These are phyloP conservation scores for Verticillium klebahnii DNA, from an alignment of 2,329 filamentous ascomycete species.

Conservation along the genomic window DNA sequence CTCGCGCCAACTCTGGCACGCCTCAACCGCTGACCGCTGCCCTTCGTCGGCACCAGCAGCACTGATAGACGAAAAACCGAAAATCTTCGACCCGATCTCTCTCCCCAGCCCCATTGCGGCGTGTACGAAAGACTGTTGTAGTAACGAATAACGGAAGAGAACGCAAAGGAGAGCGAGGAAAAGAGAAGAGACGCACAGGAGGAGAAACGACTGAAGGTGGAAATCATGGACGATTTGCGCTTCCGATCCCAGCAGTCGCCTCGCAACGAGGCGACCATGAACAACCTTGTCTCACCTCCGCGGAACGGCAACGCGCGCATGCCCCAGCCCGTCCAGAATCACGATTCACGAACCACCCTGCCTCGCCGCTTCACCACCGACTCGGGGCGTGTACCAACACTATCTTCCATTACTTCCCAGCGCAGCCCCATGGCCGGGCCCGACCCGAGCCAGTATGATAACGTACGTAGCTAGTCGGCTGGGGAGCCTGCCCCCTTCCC, in stretches of 20 bases:
- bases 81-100: neutral
- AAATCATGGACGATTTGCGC: constrained; percentile 73
- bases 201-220: neutral
- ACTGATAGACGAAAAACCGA: constrained; percentile 2
- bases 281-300: constrained; percentile 68
- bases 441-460: constrained; percentile 35
- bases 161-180: neutral
- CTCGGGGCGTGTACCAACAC: constrained; percentile 73
- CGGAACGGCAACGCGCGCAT: constrained; percentile 61
- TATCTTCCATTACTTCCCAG: constrained; percentile 56
- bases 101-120: constrained; percentile 5
- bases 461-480: constrained; percentile 23
- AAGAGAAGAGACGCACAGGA: neutral
- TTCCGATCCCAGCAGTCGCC: constrained; percentile 75
- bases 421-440: constrained; percentile 41
- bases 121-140: constrained; percentile 38
- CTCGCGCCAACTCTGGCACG: neutral
- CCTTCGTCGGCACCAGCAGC: constrained; percentile 14
- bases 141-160: constrained; percentile 12
- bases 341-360: constrained; percentile 71
- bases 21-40: constrained; percentile 8
- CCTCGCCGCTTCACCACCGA: constrained; percentile 94
- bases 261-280: constrained; percentile 70
- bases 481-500: neutral
- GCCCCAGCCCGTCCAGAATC: constrained; percentile 46